Evolutionary conservation across 2,329 filamentous ascomycete species (phyloP), one percentile per base, ranked within the genome.

Genomic region (Apiospora kogelbergensis): DNA sequence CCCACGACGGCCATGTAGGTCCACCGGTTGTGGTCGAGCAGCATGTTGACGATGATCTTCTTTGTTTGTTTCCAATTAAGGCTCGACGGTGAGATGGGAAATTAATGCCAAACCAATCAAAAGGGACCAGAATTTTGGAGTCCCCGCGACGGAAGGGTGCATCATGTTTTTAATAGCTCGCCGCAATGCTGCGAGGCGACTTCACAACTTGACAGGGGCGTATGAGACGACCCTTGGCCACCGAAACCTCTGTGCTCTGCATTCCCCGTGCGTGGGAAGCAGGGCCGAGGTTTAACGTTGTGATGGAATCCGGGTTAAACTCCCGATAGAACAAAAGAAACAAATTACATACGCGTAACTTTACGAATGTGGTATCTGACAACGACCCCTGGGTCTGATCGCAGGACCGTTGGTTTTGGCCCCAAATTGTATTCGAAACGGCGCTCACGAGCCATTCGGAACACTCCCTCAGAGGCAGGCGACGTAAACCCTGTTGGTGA

Each of bases 21-120:
- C 7, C 37, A 44, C 15, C 17, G 60, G 26, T 44, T 68, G 40
- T 70, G 66, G 63, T 70, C 60, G 40, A 70, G 66, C 42, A 68
- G 60, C 68, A 70, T 70, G 1, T 17, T 65, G n/a, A 15, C 13
- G 15, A 11, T 26, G 15, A 42, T 42, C 7, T 42, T 42, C 40
- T 17, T 69, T 33, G 2, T 13, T 15, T 53, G n/a, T 57, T 30
- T n/a, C 30, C 15, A 20, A 30, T 4, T 13, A 53, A 4, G 13
- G 20, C 7, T 13, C 7, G 20, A 11, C 30, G 9, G 20, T 37
- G 17, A 60, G 4, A 3, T 37, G 13, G 10, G 20, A 6, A 26
- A 60, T 13, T 13, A 22, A n/a, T n/a, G 7, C 33, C 53, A 60
- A 33, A 11, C 26, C 17, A 37, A 37, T 3, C 53, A 37, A 37